Evolutionary conservation across 2,329 filamentous ascomycete genomes (phyloP).

Genomic region (Beauveria sp.): DNA sequence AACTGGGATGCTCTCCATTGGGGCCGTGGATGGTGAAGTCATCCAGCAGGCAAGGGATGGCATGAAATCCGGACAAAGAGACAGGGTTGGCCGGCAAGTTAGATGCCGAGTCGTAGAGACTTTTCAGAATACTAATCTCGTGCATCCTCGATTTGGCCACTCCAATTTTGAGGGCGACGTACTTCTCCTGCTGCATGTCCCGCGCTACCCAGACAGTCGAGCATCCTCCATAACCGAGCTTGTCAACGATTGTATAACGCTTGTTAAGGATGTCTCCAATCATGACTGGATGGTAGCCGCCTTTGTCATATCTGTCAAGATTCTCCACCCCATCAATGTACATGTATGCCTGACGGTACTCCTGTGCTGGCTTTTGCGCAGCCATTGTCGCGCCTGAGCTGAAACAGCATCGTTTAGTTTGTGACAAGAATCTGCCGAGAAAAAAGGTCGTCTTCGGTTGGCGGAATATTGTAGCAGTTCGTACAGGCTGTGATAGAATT

Average conservation of each 20-base stretch:
- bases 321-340: slow-evolving; percentile 1
- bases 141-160: not conserved
- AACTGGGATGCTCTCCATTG: not conserved
- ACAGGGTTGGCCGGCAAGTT: not conserved
- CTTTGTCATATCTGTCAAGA: not conserved
- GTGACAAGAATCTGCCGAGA: no score
- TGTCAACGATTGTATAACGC: slow-evolving; percentile 29
- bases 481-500: no score
- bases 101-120: not conserved
- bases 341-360: not conserved
- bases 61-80: not conserved
- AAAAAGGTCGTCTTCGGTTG: no score
- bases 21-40: not conserved
- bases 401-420: no score
- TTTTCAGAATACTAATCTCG: not conserved
- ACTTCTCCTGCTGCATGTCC: slow-evolving; percentile 18
- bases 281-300: slow-evolving; percentile 2
- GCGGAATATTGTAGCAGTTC: no score
- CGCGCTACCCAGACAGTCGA: slow-evolving; percentile 34
- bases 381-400: no score
- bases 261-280: slow-evolving; percentile 8
- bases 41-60: not conserved
- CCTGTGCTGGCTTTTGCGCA: no score
- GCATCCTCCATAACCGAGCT: slow-evolving; percentile 30
- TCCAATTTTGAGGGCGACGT: slow-evolving; percentile 15